Conservation (phyloP, 2,329 filamentous ascomycete species). For the Teratosphaeria zuluensis region DNA sequence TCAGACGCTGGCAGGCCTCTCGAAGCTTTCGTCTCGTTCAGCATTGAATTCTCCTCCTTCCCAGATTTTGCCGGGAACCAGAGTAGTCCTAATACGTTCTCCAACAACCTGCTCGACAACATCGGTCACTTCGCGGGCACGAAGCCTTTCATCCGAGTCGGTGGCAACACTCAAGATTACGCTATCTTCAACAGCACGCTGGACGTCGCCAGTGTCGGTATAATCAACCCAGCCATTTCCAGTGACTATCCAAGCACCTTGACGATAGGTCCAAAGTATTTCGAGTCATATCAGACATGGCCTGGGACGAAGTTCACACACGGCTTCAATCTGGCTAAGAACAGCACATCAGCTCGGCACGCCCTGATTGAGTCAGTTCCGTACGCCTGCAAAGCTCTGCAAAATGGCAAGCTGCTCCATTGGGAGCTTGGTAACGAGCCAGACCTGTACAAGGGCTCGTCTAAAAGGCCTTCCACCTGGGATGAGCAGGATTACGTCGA, state of each 20-base stretch:
- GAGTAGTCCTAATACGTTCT: slow-evolving; percentile 49
- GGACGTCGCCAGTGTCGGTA: slow-evolving; percentile 43
- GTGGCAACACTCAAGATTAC: slow-evolving; percentile 59
- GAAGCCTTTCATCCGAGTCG: slow-evolving; percentile 53
- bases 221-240: slow-evolving; percentile 40
- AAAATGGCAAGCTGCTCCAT: slow-evolving; percentile 40
- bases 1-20: slow-evolving; percentile 22
- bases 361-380: slow-evolving; percentile 47
- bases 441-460: slow-evolving; percentile 47
- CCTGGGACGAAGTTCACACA: slow-evolving; percentile 48
- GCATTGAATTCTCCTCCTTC: slow-evolving; percentile 44
- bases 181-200: slow-evolving; percentile 50
- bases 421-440: slow-evolving; percentile 60
- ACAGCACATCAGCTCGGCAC: slow-evolving; percentile 42
- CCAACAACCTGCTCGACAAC: slow-evolving; percentile 28
- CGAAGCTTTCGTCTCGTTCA: slow-evolving; percentile 43
- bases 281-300: slow-evolving; percentile 53
- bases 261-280: slow-evolving; percentile 51
- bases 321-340: slow-evolving; percentile 52
- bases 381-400: slow-evolving; percentile 48
- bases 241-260: slow-evolving; percentile 52
- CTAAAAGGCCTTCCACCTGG: slow-evolving; percentile 45
- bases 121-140: slow-evolving; percentile 31
- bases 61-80: slow-evolving; percentile 47
- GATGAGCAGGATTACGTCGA: slow-evolving; percentile 46